Evolutionary conservation across 805 yeast genomes (phyloP).

Genomic region (Isabelozyma rhagii): DNA sequence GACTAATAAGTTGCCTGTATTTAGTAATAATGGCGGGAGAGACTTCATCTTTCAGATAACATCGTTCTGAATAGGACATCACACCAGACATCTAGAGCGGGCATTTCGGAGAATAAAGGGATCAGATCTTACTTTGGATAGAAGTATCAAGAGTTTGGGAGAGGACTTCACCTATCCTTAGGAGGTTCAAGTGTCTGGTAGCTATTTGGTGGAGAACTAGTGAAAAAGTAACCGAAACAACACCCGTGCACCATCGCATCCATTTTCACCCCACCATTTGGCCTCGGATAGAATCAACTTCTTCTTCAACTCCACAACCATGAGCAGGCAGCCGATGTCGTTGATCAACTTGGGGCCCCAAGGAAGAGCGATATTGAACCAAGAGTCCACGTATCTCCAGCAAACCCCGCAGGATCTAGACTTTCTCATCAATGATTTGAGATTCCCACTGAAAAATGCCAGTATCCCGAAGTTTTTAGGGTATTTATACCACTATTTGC

Average conservation of each 20-base stretch:
- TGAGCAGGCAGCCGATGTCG: background rate
- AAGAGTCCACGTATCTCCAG: background rate
- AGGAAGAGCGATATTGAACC: conserved; percentile 1
- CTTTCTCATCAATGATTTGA: conserved; percentile 41
- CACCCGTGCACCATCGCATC: background rate
- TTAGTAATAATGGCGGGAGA: no score
- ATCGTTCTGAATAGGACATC: no score
- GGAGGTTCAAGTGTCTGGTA: no score
- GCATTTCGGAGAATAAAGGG: no score
- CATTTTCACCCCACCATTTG: background rate
- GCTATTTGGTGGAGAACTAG: no score
- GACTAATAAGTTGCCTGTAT: no score
- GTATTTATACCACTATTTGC: conserved; percentile 49
- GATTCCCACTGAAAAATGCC: conserved; percentile 34
- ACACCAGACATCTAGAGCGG: no score
- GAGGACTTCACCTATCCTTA: no score
- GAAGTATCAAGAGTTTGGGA: no score
- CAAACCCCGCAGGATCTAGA: conserved; percentile 44
- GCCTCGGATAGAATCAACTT: background rate
- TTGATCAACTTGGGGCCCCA: conserved; percentile 1
- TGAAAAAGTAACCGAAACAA: no score
- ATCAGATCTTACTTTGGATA: no score
- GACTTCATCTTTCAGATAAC: no score
- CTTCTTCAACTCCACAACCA: background rate
- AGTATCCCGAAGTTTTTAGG: conserved; percentile 37